Conservation (phyloP, 208 protist species). For the Crithidia bombi region DNA sequence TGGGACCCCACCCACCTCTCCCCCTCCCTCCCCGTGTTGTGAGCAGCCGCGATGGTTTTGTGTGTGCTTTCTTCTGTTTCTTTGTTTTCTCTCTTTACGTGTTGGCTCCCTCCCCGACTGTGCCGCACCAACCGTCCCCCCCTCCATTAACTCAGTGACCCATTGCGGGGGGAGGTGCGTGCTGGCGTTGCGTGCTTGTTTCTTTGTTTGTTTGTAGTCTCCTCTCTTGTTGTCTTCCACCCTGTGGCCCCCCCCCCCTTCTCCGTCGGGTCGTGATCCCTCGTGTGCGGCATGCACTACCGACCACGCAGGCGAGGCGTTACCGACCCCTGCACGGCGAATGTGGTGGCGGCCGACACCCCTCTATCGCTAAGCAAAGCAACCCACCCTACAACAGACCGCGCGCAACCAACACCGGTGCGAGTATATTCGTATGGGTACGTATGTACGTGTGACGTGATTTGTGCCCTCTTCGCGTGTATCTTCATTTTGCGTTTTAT, state of each 20-base stretch:
- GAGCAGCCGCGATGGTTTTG: no score
- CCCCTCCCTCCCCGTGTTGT: no score
- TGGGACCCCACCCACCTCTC: no score
- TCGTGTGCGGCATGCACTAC: conserved; percentile 13
- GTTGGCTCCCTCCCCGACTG: neutral
- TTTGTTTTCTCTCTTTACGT: neutral
- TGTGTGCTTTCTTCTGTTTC: neutral
- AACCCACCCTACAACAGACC: no score
- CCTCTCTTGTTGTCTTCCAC: neutral
- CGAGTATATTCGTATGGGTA: neutral
- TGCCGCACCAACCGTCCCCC: no score
- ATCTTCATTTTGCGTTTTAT: no score
- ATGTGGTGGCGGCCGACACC: neutral
- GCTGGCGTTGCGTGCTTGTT: neutral
- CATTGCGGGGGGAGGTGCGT: no score
- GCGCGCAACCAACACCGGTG: no score
- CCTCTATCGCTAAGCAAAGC: no score
- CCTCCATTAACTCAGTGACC: no score
- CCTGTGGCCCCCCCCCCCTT: no score
- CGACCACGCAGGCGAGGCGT: conserved; percentile 11
- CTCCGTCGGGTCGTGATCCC: no score
- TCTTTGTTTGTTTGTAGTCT: conserved; percentile 7
- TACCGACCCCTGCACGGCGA: neutral
- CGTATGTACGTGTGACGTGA: neutral
- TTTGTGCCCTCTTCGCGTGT: neutral